These are phyloP conservation scores for Rhizoctonia solani DNA, from an alignment of 1,284 basidiomycete genomes.

Conservation along the genomic window DNA sequence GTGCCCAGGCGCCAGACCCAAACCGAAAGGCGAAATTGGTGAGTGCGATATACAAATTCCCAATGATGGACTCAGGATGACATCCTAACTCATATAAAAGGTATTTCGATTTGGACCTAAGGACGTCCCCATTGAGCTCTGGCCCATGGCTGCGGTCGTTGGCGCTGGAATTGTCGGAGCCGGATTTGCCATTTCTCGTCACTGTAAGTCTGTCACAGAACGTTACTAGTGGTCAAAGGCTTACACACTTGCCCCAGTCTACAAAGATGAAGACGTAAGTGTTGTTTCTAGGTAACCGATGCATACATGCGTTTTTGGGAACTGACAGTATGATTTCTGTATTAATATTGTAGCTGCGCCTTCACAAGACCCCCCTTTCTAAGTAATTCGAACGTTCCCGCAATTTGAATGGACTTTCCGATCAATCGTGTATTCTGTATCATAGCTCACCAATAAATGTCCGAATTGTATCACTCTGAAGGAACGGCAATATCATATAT, in stretches of 20 bases:
- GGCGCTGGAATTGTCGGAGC: slow-evolving; percentile 30
- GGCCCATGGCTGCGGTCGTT: slow-evolving; percentile 35
- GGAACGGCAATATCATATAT: not conserved
- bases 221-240: not conserved
- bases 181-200: slow-evolving; percentile 34
- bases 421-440: not conserved
- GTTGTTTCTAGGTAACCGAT: not conserved
- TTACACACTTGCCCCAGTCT: slow-evolving; percentile 8
- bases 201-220: slow-evolving; percentile 11
- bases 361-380: not conserved
- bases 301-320: not conserved
- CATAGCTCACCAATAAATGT: not conserved
- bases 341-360: slow-evolving; percentile 27
- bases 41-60: not conserved
- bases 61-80: not conserved
- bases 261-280: slow-evolving; percentile 32
- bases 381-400: not conserved
- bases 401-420: too few relatives aligned
- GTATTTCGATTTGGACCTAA: slow-evolving; percentile 34
- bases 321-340: slow-evolving; percentile 2
- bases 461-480: not conserved
- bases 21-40: slow-evolving; percentile 28
- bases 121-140: slow-evolving; percentile 35
- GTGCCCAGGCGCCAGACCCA: not conserved
- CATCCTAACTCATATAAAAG: slow-evolving; percentile 3